Conservation (phyloP, 2,329 filamentous ascomycete genomes). For the Raffaelea deltoideospora region DNA sequence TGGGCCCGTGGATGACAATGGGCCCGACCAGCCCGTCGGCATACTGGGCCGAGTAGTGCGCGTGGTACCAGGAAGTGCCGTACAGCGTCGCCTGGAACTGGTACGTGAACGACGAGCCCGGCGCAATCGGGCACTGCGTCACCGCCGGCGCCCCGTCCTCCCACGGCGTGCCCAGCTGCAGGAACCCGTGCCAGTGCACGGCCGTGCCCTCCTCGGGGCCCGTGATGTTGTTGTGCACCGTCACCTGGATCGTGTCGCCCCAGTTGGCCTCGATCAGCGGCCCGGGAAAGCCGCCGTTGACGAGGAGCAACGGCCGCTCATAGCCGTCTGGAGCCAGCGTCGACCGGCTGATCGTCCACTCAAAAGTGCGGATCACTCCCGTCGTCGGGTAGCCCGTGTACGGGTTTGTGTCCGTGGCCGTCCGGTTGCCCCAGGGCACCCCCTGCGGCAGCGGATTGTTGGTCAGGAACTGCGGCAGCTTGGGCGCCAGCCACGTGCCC, state of each 20-base stretch:
- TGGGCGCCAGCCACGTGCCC: constrained; percentile 22
- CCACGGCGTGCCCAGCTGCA: constrained; percentile 16
- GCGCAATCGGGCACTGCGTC: constrained; percentile 51
- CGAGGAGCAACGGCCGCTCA: constrained; percentile 34
- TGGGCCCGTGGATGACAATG: constrained; percentile 44
- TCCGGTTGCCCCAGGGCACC: constrained; percentile 34
- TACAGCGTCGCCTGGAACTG: constrained; percentile 37
- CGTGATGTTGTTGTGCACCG: constrained; percentile 47
- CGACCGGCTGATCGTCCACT: constrained; percentile 35
- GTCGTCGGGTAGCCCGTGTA: constrained; percentile 33
- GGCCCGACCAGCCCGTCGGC: constrained; percentile 47
- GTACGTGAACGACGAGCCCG: constrained; percentile 40
- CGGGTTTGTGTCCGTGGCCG: constrained; percentile 30
- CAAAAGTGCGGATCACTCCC: constrained; percentile 37
- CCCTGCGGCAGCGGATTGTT: constrained; percentile 32
- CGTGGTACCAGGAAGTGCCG: constrained; percentile 44
- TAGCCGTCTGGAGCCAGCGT: constrained; percentile 42
- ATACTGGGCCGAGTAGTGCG: constrained; percentile 39
- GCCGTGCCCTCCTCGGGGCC: constrained; percentile 20
- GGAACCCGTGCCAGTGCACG: constrained; percentile 40
- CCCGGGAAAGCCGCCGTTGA: constrained; percentile 53
- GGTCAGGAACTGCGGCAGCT: constrained; percentile 26
- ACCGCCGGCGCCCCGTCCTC: constrained; percentile 36
- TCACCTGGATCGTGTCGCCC: constrained; percentile 48
- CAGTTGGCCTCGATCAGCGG: constrained; percentile 50